These are phyloP conservation scores for Penicillium vulpinum DNA, from an alignment of 2,329 filamentous ascomycete species.

Conservation along the genomic window DNA sequence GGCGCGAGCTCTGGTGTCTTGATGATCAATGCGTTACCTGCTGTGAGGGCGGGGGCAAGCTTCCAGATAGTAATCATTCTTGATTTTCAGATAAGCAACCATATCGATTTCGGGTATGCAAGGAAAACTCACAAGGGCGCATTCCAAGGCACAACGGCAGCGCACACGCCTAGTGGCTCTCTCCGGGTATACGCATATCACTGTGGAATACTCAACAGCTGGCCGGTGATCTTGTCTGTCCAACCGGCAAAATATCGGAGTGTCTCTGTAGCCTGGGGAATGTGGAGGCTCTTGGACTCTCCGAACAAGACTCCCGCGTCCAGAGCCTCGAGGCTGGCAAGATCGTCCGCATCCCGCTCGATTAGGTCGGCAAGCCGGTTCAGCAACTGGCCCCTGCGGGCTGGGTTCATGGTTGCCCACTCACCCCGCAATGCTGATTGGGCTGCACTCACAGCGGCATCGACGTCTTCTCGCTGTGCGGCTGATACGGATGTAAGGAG, in stretches of 20 bases:
- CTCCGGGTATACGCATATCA: background rate
- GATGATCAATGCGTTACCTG: background rate
- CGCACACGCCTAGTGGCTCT: background rate
- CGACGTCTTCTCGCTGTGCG: background rate
- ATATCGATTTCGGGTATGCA: too few species aligned
- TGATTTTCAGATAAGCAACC: too few species aligned
- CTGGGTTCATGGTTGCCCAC: background rate
- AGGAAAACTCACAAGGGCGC: background rate
- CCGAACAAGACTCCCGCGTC: background rate
- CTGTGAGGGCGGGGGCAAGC: background rate
- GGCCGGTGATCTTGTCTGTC: background rate
- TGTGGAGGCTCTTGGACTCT: background rate
- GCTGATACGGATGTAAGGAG: background rate
- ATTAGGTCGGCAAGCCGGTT: background rate
- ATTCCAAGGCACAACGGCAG: background rate
- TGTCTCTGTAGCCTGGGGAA: background rate
- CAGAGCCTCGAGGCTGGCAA: background rate
- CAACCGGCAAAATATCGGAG: background rate
- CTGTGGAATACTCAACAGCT: background rate
- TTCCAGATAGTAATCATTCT: background rate
- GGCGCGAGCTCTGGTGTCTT: slow-evolving; percentile 1
- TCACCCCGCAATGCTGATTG: background rate
- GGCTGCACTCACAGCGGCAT: background rate
- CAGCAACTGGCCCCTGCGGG: background rate
- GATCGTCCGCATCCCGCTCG: background rate